A percentile compares a stretch with the other conserved stretches of the same genome.
phyloP scores from a whole-genome alignment of 2,329 filamentous ascomycete genomes.

The Truncatella angustata region DNA sequence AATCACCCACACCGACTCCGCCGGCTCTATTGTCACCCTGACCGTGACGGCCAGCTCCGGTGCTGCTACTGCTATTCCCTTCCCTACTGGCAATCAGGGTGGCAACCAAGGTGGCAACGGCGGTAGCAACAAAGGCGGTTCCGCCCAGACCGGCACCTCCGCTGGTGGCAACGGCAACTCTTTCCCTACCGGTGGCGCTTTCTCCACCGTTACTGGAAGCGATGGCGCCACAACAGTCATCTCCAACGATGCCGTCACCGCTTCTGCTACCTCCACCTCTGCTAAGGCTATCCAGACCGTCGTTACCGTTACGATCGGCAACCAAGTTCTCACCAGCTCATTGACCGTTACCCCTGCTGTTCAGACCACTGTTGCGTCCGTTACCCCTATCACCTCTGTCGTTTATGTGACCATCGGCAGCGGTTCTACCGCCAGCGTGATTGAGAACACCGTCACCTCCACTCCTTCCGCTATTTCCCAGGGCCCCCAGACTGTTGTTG shows the following conservation, averaged over 20 bases:
- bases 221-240: conserved; percentile 1
- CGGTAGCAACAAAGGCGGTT: neutral
- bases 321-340: neutral
- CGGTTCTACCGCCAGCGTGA: conserved; percentile 10
- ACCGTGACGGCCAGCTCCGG: conserved; percentile 4
- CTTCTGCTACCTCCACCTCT: conserved; percentile 1
- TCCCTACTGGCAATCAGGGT: conserved; percentile 9
- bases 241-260: conserved; percentile 9
- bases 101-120: neutral
- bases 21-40: conserved; percentile 5
- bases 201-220: neutral
- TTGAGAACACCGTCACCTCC: conserved; percentile 14
- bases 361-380: no score
- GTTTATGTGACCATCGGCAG: neutral
- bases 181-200: conserved; percentile 1
- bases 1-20: conserved; percentile 5
- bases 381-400: neutral
- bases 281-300: conserved; percentile 11
- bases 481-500: conserved; percentile 6
- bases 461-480: neutral
- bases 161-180: neutral
- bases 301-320: conserved; percentile 15
- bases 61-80: conserved; percentile 6
- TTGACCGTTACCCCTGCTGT: conserved; percentile 8
- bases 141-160: neutral